These are phyloP conservation scores for Podaxis sp. DNA, from an alignment of 768 basidiomycete species.

Conservation along the genomic window DNA sequence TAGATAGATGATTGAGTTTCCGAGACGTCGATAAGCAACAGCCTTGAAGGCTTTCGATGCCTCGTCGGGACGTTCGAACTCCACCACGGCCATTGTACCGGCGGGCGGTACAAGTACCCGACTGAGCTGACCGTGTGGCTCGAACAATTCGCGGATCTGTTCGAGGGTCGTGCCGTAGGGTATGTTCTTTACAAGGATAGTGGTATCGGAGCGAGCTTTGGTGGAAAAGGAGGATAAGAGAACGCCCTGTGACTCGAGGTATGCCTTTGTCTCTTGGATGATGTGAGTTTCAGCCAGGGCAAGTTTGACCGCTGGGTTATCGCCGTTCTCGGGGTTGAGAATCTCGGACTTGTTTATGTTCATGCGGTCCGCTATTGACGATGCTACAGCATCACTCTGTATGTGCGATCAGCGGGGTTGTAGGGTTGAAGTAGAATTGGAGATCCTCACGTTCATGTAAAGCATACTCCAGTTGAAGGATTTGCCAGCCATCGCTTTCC, in stretches of 20 bases:
- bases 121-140: slow-evolving; percentile 65
- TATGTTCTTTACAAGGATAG: slow-evolving; percentile 94
- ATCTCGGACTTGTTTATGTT: slow-evolving; percentile 85
- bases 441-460: slow-evolving; percentile 90
- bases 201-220: slow-evolving; percentile 67
- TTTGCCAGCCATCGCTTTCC: slow-evolving; percentile 67
- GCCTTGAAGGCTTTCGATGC: slow-evolving; percentile 76
- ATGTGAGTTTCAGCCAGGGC: slow-evolving; percentile 96
- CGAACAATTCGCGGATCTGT: slow-evolving; percentile 80
- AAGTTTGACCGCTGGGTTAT: slow-evolving; percentile 87
- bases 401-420: slow-evolving; percentile 18
- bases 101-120: slow-evolving; percentile 86
- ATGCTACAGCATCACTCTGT: slow-evolving; percentile 91
- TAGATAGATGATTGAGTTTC: slow-evolving; percentile 88
- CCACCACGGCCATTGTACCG: slow-evolving; percentile 91
- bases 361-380: slow-evolving; percentile 88
- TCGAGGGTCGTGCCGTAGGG: slow-evolving; percentile 82
- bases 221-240: slow-evolving; percentile 57
- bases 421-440: slow-evolving; percentile 9
- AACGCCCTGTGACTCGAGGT: slow-evolving; percentile 79
- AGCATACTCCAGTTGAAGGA: slow-evolving; percentile 93
- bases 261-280: slow-evolving; percentile 91
- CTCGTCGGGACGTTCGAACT: slow-evolving; percentile 71
- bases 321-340: slow-evolving; percentile 74
- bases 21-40: slow-evolving; percentile 84